These are phyloP conservation scores for Pyrenophora graminea DNA, from an alignment of 2,329 filamentous ascomycete species.

Conservation along the genomic window DNA sequence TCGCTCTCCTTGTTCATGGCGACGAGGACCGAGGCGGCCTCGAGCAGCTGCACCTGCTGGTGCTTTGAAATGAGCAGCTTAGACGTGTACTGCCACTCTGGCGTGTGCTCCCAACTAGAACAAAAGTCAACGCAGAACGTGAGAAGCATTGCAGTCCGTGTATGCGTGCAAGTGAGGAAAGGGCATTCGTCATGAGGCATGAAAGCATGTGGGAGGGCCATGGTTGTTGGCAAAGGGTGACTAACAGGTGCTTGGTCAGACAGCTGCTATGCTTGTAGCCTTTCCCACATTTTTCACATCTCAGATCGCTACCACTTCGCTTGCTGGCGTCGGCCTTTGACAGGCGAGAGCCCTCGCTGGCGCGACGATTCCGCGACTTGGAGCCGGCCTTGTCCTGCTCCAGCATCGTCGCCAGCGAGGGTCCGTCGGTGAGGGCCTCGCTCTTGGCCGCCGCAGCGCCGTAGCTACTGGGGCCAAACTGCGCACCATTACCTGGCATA, in stretches of 20 bases:
- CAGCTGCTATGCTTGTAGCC: slow-evolving; percentile 99
- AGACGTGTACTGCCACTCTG: slow-evolving; percentile 95
- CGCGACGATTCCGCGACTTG: slow-evolving; percentile 61
- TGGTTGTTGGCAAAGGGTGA: slow-evolving; percentile 60
- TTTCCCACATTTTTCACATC: slow-evolving; percentile 98
- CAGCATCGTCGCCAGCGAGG: slow-evolving; percentile 57
- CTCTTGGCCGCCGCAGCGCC: slow-evolving; percentile 49
- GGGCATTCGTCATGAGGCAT: slow-evolving; percentile 47
- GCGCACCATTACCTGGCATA: slow-evolving; percentile 60
- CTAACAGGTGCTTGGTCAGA: slow-evolving; percentile 99
- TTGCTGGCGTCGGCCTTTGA: slow-evolving; percentile 73
- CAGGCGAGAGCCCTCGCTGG: slow-evolving; percentile 85
- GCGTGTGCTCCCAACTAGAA: slow-evolving; percentile 96
- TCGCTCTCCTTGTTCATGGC: slow-evolving; percentile 76
- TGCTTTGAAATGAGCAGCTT: slow-evolving; percentile 99
- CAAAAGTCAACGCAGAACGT: slow-evolving; percentile 40
- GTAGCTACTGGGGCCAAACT: slow-evolving; percentile 45
- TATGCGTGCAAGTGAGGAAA: slow-evolving; percentile 25
- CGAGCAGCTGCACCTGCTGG: slow-evolving; percentile 95
- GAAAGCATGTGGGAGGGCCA: slow-evolving; percentile 50
- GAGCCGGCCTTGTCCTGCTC: slow-evolving; percentile 54
- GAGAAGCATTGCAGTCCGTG: slow-evolving; percentile 16
- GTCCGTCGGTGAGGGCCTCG: slow-evolving; percentile 69
- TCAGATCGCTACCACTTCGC: slow-evolving; percentile 83
- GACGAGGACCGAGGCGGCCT: slow-evolving; percentile 94